Evolutionary conservation across 139 green algal species (phyloP).

Genomic region (Diplosphaera chodatii): DNA sequence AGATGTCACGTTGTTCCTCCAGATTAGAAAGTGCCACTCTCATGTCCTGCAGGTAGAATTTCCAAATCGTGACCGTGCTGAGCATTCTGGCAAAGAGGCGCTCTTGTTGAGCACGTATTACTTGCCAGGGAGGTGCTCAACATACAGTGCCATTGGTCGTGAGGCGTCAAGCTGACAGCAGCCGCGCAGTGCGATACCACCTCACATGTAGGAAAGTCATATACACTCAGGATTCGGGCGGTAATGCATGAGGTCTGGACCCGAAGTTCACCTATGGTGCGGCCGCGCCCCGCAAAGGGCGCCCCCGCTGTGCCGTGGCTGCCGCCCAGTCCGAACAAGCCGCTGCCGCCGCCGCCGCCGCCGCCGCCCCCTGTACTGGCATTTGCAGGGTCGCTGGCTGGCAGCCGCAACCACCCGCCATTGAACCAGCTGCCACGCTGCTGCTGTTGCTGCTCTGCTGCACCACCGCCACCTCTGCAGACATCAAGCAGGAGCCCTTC

Average conservation of each 20-base stretch:
- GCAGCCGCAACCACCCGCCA: background rate
- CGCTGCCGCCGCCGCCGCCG: background rate
- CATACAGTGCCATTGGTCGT: too few relatives aligned
- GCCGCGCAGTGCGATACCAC: background rate
- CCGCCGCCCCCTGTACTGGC: background rate
- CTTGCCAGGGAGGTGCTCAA: too few relatives aligned
- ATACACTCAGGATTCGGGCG: too few relatives aligned
- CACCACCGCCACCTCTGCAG: background rate
- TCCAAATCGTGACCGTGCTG: too few relatives aligned
- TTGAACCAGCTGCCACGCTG: background rate
- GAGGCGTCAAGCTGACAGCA: too few relatives aligned
- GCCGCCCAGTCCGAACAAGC: background rate
- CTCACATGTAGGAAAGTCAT: too few relatives aligned
- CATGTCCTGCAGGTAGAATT: too few relatives aligned
- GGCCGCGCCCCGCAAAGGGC: background rate
- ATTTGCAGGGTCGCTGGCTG: background rate
- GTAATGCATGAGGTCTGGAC: background rate
- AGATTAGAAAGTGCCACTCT: too few relatives aligned
- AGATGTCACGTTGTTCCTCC: too few relatives aligned
- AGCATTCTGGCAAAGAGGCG: too few relatives aligned
- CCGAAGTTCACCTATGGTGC: background rate
- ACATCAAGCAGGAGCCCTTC: background rate
- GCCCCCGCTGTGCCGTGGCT: background rate
- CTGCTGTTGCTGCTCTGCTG: too few relatives aligned
- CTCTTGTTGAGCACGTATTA: too few relatives aligned